Base-by-base conservation (phyloP, 202 grass and related monocot genomes). In the Eragrostis tef region DNA sequence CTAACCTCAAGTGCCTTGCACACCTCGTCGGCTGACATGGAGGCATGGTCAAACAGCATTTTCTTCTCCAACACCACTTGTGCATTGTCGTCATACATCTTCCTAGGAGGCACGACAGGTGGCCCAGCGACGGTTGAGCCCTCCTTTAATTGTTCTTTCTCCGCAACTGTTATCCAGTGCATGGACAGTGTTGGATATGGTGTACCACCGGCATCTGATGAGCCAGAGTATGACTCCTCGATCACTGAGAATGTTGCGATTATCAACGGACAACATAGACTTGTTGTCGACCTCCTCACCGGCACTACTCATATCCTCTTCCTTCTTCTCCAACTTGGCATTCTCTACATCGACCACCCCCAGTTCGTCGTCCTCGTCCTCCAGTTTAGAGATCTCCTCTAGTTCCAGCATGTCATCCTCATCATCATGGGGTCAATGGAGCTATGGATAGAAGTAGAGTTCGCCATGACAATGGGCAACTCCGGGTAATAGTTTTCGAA, bases 1-100 rank as follows among this genome's bases (percentile, higher is more conserved):
- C 87, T 91, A 42, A 86, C 89, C 82, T 94, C 94, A 26, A 94
- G 91, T 74, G 87, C 44, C 66, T 72, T 79, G 67, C 86, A 66
- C 3, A 97, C 39, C 4, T 84, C 63, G 3, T 60, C 41, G 6
- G 80, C 87, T 0, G 70, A 81, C 0, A 78, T 75, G 14, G 85
- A 86, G 0, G 83, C 89, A 72, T 22, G 71, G 20, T 87, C 77
- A 49, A 94, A 97, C 74, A 94, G 94, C 0, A 20, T 10, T 66
- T 54, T 89, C 9, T 94, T 87, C 81, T 90, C 94, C 39, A 67
- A 53, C 16, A 83, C 74, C 34, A 87, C 74, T 43, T 90, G 78
- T 0, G 25, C 48, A 43, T 92, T 68, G 15, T 88, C 64, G 46
- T 57, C 64, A 77, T 88, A 92, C 19, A 29, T 52, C 54, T 85